Base-by-base conservation (phyloP, 352 stramenopile genomes). In the Globisporangium takayamanum region DNA sequence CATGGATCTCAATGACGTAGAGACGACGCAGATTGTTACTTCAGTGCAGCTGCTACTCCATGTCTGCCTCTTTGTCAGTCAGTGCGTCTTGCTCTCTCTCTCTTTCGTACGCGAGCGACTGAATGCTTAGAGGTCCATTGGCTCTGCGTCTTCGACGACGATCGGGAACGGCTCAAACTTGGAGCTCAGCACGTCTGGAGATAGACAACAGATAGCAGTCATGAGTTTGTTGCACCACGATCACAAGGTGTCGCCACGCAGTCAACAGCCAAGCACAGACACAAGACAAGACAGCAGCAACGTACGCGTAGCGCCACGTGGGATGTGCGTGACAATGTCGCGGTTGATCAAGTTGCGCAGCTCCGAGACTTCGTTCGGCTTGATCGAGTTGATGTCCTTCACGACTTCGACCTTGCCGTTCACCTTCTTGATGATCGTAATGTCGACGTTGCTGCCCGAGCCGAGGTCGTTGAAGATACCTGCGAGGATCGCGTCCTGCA, bases 381-480 rank as follows among this genome's bases (percentile, higher is more conserved):
- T 97, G 63, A 98, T 93, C 70, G 78, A 94, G 78, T 96, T 96
- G 70, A 96, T 87, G 53, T 94, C 84, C 66, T 97, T 89, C 56
- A 91, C 72, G 39, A 92, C 84, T 65, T 92, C 79, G 30, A 92
- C 82, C 53, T 87, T 79, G 84, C 75, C 68, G 60, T 92, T 76
- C 66, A 90, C 74, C 56, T 76, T 91, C 62, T 96, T 90, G 73
- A 99, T 98, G 41, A 98, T 92, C 63, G 87, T 98, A 47, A 98
- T 72, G 67, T 99, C 96, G 46, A 97, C 92, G 80, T 99, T 99
- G 68, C 77, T 97, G 30, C 97, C 96, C 52, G 85, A 98, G 50
- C 97, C 97, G 41, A 99, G 74, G 75, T 99, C 97, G 76, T 99
- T 99, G 72, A 98, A 99, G 63, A 99, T 90, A 74, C 97, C 97